These are phyloP conservation scores for Pisolithus thermaeus DNA, from an alignment of 1,284 basidiomycete genomes.

Conservation along the genomic window DNA sequence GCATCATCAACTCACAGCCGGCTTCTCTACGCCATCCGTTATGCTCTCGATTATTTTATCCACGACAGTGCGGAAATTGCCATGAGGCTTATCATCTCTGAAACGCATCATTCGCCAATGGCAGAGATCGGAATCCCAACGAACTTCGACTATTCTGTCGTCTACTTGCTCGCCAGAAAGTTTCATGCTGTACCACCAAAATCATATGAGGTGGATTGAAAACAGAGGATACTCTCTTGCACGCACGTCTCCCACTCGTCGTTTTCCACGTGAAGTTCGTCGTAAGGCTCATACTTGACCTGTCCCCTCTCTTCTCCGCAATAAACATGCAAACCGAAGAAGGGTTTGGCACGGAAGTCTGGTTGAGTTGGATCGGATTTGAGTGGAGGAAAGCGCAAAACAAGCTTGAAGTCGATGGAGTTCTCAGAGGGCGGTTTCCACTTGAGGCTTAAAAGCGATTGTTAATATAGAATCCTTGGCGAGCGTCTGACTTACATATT, in stretches of 20 bases:
- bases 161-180: constrained; percentile 81
- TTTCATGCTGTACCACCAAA: constrained; percentile 65
- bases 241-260: constrained; percentile 90
- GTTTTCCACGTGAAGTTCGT: constrained; percentile 82
- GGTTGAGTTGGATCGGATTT: constrained; percentile 51
- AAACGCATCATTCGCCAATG: constrained; percentile 90
- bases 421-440: constrained; percentile 99
- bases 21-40: constrained; percentile 85
- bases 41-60: constrained; percentile 85
- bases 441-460: constrained; percentile 64
- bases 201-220: constrained; percentile 6
- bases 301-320: constrained; percentile 58
- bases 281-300: constrained; percentile 76
- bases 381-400: constrained; percentile 83
- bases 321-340: constrained; percentile 81
- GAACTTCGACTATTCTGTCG: constrained; percentile 91
- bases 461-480: neutral
- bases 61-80: constrained; percentile 80
- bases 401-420: constrained; percentile 94
- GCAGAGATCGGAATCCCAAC: constrained; percentile 68
- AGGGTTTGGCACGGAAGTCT: constrained; percentile 81
- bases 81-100: constrained; percentile 86
- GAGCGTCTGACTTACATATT: constrained; percentile 70
- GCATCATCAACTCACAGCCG: constrained; percentile 49
- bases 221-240: neutral